Percentiles rank a stretch among this genome's conserved stretches.
Conservation (phyloP, 2,329 filamentous ascomycete genomes). For the Rhinocladiella similis region DNA sequence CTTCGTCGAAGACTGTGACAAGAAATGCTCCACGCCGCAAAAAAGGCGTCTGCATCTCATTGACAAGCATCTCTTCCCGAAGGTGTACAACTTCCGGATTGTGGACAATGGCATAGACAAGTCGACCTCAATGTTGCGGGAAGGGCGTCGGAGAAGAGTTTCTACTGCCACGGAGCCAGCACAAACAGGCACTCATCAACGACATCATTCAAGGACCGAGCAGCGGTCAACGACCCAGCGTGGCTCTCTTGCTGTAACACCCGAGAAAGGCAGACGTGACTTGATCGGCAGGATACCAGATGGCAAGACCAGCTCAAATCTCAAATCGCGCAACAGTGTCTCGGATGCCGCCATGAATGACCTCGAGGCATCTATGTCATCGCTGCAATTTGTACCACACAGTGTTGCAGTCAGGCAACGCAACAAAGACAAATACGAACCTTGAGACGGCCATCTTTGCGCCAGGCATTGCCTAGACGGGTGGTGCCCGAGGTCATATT, state of each 20-base stretch:
- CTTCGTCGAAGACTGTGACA: constrained; percentile 85
- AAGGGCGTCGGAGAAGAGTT: constrained; percentile 40
- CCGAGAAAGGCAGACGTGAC: background rate
- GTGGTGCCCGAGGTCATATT: too few species aligned
- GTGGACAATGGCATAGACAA: constrained; percentile 87
- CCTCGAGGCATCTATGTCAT: constrained; percentile 45
- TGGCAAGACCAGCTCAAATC: background rate
- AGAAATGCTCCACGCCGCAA: constrained; percentile 76
- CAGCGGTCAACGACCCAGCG: constrained; percentile 7
- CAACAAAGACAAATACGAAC: constrained; percentile 6
- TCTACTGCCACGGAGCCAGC: constrained; percentile 37
- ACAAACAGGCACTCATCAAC: constrained; percentile 33
- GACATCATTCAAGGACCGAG: constrained; percentile 7
- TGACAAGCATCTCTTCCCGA: constrained; percentile 91
- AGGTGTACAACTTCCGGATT: constrained; percentile 83
- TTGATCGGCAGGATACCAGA: background rate
- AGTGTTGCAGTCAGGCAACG: constrained; percentile 39
- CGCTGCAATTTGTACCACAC: constrained; percentile 44
- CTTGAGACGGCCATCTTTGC: too few species aligned
- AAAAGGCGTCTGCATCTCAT: constrained; percentile 87
- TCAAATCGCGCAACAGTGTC: constrained; percentile 12
- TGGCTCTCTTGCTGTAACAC: constrained; percentile 3
- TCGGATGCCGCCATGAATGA: constrained; percentile 38
- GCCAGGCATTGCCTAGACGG: too few species aligned
- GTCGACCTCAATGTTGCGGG: constrained; percentile 72